Evolutionary conservation across 1,139 yeast species (phyloP).

Genomic region (Pichia sp.): DNA sequence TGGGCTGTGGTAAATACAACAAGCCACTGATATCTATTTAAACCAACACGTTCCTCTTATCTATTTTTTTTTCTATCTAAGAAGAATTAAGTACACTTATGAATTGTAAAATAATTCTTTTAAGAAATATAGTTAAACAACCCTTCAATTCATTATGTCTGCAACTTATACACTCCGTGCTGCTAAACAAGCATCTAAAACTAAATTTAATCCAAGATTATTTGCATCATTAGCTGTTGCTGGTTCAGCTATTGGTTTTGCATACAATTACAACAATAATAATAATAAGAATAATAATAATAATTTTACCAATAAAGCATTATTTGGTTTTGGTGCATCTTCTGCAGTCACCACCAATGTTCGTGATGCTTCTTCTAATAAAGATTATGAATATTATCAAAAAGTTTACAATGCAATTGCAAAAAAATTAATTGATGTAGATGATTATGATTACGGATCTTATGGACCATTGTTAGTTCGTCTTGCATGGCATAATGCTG

Average conservation of each 20-base stretch:
- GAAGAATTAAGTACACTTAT: too few relatives aligned
- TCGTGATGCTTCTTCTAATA: slow-evolving; percentile 24
- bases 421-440: slow-evolving; percentile 62
- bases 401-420: slow-evolving; percentile 78
- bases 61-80: too few relatives aligned
- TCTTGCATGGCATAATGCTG: slow-evolving; percentile 68
- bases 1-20: too few relatives aligned
- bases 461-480: slow-evolving; percentile 59
- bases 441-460: slow-evolving; percentile 68
- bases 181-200: slow-evolving; percentile 1
- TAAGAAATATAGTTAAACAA: too few relatives aligned
- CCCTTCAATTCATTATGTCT: not conserved
- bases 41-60: too few relatives aligned
- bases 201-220: not conserved
- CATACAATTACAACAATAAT: slow-evolving; percentile 12
- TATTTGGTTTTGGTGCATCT: slow-evolving; percentile 24
- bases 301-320: slow-evolving; percentile 12
- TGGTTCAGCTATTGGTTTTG: slow-evolving; percentile 20
- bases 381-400: slow-evolving; percentile 56
- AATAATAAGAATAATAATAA: slow-evolving; percentile 10
- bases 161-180: slow-evolving; percentile 9
- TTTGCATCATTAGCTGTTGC: slow-evolving; percentile 14
- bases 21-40: too few relatives aligned
- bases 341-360: slow-evolving; percentile 17
- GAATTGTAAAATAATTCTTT: too few relatives aligned